phyloP scores from a whole-genome alignment of 257 asterid genomes.

The Fraxinus cuspidata region DNA sequence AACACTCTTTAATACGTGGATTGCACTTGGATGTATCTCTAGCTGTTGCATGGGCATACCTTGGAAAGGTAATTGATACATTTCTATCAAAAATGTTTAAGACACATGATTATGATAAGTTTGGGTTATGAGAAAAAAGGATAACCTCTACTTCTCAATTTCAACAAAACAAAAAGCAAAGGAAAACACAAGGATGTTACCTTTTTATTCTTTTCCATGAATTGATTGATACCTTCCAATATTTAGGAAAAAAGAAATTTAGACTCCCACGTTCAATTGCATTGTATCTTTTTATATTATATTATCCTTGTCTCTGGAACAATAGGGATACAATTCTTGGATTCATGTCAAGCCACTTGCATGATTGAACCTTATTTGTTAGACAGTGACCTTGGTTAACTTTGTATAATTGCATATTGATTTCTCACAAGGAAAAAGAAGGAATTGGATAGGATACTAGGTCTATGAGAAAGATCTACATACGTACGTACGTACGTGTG shows the following conservation, averaged over 20 bases:
- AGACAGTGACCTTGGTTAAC: background rate
- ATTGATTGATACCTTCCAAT: slow-evolving; percentile 9
- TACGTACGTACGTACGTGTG: too few species aligned
- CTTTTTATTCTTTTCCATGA: slow-evolving; percentile 12
- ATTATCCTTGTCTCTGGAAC: background rate
- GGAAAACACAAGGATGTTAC: background rate
- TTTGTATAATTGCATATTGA: background rate
- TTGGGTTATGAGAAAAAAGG: slow-evolving; percentile 7
- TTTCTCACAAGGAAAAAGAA: background rate
- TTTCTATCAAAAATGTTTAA: slow-evolving; percentile 8
- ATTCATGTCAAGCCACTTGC: background rate
- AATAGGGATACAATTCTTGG: background rate
- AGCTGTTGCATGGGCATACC: slow-evolving; percentile 96
- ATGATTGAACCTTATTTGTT: background rate
- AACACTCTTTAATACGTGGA: slow-evolving; percentile 91
- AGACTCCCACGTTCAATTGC: slow-evolving; percentile 5
- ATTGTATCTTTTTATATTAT: background rate
- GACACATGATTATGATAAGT: slow-evolving; percentile 24
- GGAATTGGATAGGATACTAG: background rate
- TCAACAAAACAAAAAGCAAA: background rate
- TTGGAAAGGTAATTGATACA: slow-evolving; percentile 72
- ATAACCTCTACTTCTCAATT: slow-evolving; percentile 5
- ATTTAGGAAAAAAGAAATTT: background rate
- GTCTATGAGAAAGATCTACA: background rate
- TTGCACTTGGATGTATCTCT: slow-evolving; percentile 83